Percentiles rank a stretch among this genome's conserved stretches.
Conservation (phyloP, 2,329 filamentous ascomycete species). For the Aciculosporium take region DNA sequence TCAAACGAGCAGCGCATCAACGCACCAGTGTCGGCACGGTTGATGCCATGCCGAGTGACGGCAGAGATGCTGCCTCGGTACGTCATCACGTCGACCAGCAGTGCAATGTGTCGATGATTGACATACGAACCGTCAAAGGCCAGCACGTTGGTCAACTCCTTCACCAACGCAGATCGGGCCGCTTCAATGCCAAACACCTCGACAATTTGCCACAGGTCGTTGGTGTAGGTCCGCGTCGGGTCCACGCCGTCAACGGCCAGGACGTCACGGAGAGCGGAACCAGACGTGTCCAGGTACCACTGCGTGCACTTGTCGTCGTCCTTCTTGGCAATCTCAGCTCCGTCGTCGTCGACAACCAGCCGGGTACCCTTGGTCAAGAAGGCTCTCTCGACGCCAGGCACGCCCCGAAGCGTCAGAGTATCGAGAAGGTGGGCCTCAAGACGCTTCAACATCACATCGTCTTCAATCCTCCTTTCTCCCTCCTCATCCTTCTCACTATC, state of each 20-base stretch:
- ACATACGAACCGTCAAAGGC: slow-evolving; percentile 99
- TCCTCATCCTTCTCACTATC: slow-evolving; percentile 63
- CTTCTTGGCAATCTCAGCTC: slow-evolving; percentile 60
- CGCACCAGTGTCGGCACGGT: slow-evolving; percentile 91
- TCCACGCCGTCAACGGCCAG: slow-evolving; percentile 82
- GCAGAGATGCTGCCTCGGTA: slow-evolving; percentile 88
- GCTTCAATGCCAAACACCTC: slow-evolving; percentile 95
- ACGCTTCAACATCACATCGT: slow-evolving; percentile 85
- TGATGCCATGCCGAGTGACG: slow-evolving; percentile 96
- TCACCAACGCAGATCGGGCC: slow-evolving; percentile 70
- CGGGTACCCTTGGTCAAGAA: slow-evolving; percentile 77
- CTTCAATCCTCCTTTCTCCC: slow-evolving; percentile 47
- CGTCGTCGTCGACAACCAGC: slow-evolving; percentile 53
- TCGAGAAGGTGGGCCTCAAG: slow-evolving; percentile 86
- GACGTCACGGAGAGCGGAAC: slow-evolving; percentile 73
- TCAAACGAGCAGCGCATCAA: slow-evolving; percentile 99
- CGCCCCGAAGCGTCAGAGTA: slow-evolving; percentile 79
- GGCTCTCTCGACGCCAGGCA: slow-evolving; percentile 74
- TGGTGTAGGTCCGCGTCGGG: slow-evolving; percentile 72
- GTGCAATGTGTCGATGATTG: slow-evolving; percentile 92
- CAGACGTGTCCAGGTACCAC: slow-evolving; percentile 92
- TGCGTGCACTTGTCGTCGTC: slow-evolving; percentile 65
- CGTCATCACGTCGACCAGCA: slow-evolving; percentile 96
- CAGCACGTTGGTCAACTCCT: slow-evolving; percentile 81
- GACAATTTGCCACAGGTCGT: slow-evolving; percentile 89